Percentiles rank a stretch among this genome's conserved stretches.
Conservation (phyloP, 2,329 filamentous ascomycete genomes). For the Colletotrichum spinosum region DNA sequence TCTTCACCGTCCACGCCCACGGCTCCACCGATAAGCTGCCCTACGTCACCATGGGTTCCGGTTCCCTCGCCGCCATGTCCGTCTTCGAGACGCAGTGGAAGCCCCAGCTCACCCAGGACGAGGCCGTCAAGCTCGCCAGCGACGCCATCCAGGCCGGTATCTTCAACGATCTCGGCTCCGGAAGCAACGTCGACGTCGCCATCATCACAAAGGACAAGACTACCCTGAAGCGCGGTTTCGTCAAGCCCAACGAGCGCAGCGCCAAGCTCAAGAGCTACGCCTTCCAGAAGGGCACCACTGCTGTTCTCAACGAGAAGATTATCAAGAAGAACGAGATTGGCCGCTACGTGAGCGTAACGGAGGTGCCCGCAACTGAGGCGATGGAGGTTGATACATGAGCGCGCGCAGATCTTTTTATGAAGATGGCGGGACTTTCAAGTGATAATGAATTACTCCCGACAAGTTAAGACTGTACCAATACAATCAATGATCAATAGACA, state of each 20-base stretch:
- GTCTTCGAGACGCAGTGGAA: slow-evolving; percentile 98
- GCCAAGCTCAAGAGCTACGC: slow-evolving; percentile 94
- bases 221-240: slow-evolving; percentile 90
- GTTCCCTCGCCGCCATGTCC: slow-evolving; percentile 95
- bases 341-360: slow-evolving; percentile 93
- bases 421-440: not conserved
- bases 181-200: slow-evolving; percentile 96
- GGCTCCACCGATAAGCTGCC: slow-evolving; percentile 98
- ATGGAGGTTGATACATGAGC: slow-evolving; percentile 76
- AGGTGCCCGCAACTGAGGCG: slow-evolving; percentile 77
- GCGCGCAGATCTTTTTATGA: slow-evolving; percentile 7
- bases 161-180: slow-evolving; percentile 97
- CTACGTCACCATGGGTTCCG: slow-evolving; percentile 99
- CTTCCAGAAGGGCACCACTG: slow-evolving; percentile 92
- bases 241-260: slow-evolving; percentile 90
- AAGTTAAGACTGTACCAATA: slow-evolving; percentile 38
- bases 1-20: slow-evolving; percentile 99
- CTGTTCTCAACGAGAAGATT: slow-evolving; percentile 94
- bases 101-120: slow-evolving; percentile 78
- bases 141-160: slow-evolving; percentile 96
- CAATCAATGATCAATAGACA: slow-evolving; percentile 37
- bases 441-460: slow-evolving; percentile 26
- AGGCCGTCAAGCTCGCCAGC: slow-evolving; percentile 83
- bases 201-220: slow-evolving; percentile 97
- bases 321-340: slow-evolving; percentile 94